Evolutionary conservation across 73 alveolate genomes (phyloP).

Genomic region (Paramecium pentaurelia): DNA sequence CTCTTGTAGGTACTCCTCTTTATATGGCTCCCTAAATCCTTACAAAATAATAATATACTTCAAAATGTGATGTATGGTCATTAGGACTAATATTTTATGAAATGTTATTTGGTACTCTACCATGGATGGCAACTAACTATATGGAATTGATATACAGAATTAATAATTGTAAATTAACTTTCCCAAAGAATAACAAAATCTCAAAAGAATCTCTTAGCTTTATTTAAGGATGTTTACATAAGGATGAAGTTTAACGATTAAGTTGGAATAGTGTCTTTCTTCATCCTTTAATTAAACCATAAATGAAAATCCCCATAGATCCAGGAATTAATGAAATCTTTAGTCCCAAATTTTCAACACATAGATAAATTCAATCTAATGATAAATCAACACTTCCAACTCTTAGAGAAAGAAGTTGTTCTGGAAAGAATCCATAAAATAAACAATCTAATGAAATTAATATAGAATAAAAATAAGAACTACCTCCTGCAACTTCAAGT

Average conservation of each 20-base stretch:
- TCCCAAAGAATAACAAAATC: constrained; percentile 34
- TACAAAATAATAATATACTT: constrained; percentile 38
- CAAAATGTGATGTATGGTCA: constrained; percentile 64
- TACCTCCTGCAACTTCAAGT: background rate
- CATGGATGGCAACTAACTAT: constrained; percentile 53
- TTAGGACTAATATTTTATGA: constrained; percentile 62
- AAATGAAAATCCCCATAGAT: background rate
- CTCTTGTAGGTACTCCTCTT: constrained; percentile 60
- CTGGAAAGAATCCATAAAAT: background rate
- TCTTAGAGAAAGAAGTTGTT: constrained; percentile 36
- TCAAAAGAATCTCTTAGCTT: background rate
- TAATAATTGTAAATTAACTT: background rate
- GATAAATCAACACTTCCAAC: background rate
- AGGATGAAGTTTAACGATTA: background rate
- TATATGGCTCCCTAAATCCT: constrained; percentile 63
- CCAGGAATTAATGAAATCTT: background rate
- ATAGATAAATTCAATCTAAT: background rate
- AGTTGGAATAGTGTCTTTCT: background rate
- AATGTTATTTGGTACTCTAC: constrained; percentile 56
- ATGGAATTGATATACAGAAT: constrained; percentile 49
- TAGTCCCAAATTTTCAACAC: background rate
- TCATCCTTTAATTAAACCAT: background rate
- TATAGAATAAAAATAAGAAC: background rate
- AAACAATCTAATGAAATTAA: background rate
- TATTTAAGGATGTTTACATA: constrained; percentile 7